Conservation (phyloP, 768 basidiomycete species). For the Agaricus blazei region DNA sequence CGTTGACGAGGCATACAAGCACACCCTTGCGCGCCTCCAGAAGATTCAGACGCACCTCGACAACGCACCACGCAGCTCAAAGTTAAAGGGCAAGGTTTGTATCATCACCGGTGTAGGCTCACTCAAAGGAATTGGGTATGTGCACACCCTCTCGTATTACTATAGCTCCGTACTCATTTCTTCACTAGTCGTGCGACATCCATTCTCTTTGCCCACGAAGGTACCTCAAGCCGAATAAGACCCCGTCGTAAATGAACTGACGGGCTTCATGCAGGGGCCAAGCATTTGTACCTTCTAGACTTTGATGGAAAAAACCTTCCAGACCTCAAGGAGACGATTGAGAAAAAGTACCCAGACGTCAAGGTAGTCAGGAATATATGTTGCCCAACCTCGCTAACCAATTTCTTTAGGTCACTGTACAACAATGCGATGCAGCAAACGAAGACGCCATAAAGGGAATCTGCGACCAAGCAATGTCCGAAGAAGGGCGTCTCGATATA, state of each 20-base stretch:
- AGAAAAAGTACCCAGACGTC: slow-evolving; percentile 66
- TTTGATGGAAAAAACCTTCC: slow-evolving; percentile 64
- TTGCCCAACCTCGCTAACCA: background rate
- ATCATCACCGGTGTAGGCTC: slow-evolving; percentile 88
- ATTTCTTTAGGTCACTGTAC: slow-evolving; percentile 57
- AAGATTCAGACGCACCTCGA: slow-evolving; percentile 66
- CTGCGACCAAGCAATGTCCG: slow-evolving; percentile 67
- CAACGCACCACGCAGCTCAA: slow-evolving; percentile 42
- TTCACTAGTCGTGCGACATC: slow-evolving; percentile 60
- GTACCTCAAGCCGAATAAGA: slow-evolving; percentile 25
- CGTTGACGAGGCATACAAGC: slow-evolving; percentile 50
- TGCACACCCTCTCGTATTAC: background rate
- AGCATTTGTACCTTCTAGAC: slow-evolving; percentile 73
- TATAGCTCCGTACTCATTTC: background rate
- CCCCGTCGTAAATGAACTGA: background rate
- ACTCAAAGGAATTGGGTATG: slow-evolving; percentile 84
- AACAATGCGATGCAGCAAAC: slow-evolving; percentile 83
- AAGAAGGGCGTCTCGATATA: slow-evolving; percentile 85
- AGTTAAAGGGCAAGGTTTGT: slow-evolving; percentile 75
- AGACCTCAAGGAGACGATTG: slow-evolving; percentile 64
- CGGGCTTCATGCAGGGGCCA: slow-evolving; percentile 48
- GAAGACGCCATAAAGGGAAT: slow-evolving; percentile 60
- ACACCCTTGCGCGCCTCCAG: slow-evolving; percentile 60
- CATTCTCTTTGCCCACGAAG: slow-evolving; percentile 76
- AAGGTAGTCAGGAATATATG: slow-evolving; percentile 44